Evolutionary conservation across 768 basidiomycete species (phyloP).

Genomic region (Tulasnella sp.): DNA sequence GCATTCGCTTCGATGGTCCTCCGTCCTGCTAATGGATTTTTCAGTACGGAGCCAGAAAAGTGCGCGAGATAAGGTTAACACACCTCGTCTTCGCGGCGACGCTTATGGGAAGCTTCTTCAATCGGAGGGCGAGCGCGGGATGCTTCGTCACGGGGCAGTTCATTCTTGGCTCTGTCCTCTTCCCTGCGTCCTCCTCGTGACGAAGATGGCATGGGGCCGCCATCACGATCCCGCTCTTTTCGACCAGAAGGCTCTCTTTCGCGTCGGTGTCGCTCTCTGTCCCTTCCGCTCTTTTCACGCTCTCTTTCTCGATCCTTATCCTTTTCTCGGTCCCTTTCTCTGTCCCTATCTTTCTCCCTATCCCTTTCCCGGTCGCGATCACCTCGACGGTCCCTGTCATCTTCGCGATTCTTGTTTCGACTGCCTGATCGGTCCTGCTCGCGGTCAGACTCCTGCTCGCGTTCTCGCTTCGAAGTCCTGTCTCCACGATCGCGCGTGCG

Average conservation of each 20-base stretch:
- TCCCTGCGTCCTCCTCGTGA: not conserved
- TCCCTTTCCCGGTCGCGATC: slow-evolving; percentile 16
- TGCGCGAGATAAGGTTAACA: not conserved
- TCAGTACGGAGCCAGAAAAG: not conserved
- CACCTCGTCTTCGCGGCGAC: slow-evolving; percentile 22
- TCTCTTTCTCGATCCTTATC: slow-evolving; percentile 8
- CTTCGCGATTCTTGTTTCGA: slow-evolving; percentile 7
- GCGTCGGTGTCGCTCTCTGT: slow-evolving; percentile 5
- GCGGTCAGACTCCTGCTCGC: slow-evolving; percentile 15
- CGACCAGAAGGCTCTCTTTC: slow-evolving; percentile 10
- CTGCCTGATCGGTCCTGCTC: not conserved
- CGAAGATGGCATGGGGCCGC: not conserved
- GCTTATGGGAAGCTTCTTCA: slow-evolving; percentile 21
- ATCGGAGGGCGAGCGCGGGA: not conserved
- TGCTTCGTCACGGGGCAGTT: not conserved
- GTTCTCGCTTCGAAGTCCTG: slow-evolving; percentile 17
- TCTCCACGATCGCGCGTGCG: slow-evolving; percentile 17
- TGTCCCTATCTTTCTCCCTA: slow-evolving; percentile 17
- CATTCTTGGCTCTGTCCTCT: slow-evolving; percentile 3
- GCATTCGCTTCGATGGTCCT: slow-evolving; percentile 10
- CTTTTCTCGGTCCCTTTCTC: not conserved
- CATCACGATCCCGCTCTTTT: slow-evolving; percentile 11
- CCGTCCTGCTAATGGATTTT: not conserved
- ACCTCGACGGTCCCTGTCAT: slow-evolving; percentile 14
- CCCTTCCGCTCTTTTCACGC: slow-evolving; percentile 4